phyloP scores from a whole-genome alignment of 768 basidiomycete genomes.

The Leucocoprinus sp. region DNA sequence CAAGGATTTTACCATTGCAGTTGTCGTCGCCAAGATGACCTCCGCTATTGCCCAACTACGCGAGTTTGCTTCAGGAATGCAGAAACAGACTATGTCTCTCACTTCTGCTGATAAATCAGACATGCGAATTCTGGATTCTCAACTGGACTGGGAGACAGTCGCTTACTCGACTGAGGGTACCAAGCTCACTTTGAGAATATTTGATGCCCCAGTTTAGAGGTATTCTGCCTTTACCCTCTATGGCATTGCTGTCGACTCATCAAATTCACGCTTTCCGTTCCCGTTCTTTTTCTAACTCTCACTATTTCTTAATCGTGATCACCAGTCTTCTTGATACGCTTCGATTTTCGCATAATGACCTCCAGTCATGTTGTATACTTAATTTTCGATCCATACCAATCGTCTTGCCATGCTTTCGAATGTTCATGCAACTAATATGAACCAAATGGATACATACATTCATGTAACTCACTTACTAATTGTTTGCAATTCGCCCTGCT shows the following conservation, averaged over 20 bases:
- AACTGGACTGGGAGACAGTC: slow-evolving; percentile 54
- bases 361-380: slow-evolving; percentile 5
- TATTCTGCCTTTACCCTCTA: background rate
- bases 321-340: slow-evolving; percentile 3
- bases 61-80: slow-evolving; percentile 9
- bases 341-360: slow-evolving; percentile 6
- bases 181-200: slow-evolving; percentile 53
- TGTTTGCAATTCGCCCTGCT: no score
- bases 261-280: background rate
- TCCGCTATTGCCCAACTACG: slow-evolving; percentile 7
- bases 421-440: no score
- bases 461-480: no score
- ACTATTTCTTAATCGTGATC: slow-evolving; percentile 4
- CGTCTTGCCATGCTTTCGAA: no score
- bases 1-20: slow-evolving; percentile 46
- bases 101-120: slow-evolving; percentile 24
- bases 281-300: background rate
- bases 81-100: slow-evolving; percentile 25
- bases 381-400: no score
- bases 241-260: background rate
- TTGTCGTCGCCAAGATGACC: slow-evolving; percentile 27
- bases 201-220: slow-evolving; percentile 26
- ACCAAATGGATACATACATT: no score
- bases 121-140: slow-evolving; percentile 43
- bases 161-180: slow-evolving; percentile 32